A percentile compares a stretch with the other conserved stretches of the same genome.
These are phyloP conservation scores for Pseudocercospora ulei DNA, from an alignment of 2,329 filamentous ascomycete species.

Conservation along the genomic window DNA sequence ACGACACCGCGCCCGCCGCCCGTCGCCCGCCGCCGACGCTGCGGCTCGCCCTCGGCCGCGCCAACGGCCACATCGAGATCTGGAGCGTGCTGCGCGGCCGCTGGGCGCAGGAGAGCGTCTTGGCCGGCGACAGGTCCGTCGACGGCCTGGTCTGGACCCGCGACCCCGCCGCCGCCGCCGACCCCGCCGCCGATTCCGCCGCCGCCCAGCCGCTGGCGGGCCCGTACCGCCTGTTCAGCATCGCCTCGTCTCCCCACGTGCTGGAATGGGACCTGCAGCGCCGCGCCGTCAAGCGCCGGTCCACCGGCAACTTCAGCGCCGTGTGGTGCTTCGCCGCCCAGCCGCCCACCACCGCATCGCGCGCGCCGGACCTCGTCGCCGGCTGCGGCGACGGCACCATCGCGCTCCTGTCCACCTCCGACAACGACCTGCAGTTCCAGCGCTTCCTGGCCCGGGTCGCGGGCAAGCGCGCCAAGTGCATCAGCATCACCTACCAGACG, in stretches of 20 bases:
- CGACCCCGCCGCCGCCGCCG: conserved; percentile 63
- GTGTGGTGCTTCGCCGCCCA: conserved; percentile 94
- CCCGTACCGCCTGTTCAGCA: conserved; percentile 81
- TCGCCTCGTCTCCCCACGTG: conserved; percentile 82
- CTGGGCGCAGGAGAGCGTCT: conserved; percentile 84
- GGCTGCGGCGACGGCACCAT: conserved; percentile 89
- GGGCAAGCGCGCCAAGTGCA: conserved; percentile 75
- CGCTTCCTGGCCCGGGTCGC: conserved; percentile 64
- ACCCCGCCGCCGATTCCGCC: too few relatives aligned
- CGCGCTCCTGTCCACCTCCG: conserved; percentile 74
- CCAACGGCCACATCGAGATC: conserved; percentile 93
- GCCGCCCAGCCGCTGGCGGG: conserved; percentile 56
- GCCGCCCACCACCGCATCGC: conserved; percentile 40
- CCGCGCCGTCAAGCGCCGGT: conserved; percentile 67
- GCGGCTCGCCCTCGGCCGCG: conserved; percentile 77
- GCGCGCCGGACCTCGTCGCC: conserved; percentile 58
- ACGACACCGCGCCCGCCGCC: neutral
- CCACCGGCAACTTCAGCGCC: conserved; percentile 85
- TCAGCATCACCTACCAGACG: conserved; percentile 84
- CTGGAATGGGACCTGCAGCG: conserved; percentile 90
- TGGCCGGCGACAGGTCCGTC: conserved; percentile 67
- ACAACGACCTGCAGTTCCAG: conserved; percentile 72
- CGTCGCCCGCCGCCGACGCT: conserved; percentile 48
- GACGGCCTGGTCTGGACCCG: conserved; percentile 89
- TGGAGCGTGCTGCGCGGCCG: conserved; percentile 78